phyloP scores from a whole-genome alignment of 352 stramenopile genomes.

The Pythium apleroticum region DNA sequence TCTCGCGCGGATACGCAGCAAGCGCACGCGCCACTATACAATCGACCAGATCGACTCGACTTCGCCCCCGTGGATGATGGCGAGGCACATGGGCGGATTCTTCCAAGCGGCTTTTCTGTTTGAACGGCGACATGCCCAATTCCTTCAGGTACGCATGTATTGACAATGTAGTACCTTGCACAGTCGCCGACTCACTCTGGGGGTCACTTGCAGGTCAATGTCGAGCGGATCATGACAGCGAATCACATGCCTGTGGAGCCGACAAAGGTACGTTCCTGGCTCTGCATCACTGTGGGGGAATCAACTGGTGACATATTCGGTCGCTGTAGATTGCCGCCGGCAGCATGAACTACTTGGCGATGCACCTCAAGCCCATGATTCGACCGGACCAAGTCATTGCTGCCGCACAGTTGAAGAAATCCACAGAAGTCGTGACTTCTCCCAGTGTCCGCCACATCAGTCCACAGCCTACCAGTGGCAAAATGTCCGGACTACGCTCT shows the following conservation, averaged over 20 bases:
- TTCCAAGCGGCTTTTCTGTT: conserved; percentile 51
- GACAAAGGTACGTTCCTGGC: conserved; percentile 30
- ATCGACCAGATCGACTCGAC: conserved; percentile 48
- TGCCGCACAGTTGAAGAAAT: background rate
- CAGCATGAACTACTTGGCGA: conserved; percentile 50
- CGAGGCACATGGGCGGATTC: conserved; percentile 58
- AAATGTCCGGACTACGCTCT: background rate
- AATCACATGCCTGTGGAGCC: conserved; percentile 25
- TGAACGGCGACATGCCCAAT: conserved; percentile 53
- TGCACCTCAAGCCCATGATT: conserved; percentile 36
- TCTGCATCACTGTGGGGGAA: background rate
- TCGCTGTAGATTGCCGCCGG: conserved; percentile 26
- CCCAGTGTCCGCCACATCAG: background rate
- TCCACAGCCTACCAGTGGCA: background rate
- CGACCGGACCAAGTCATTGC: conserved; percentile 51
- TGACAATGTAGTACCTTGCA: too few relatives aligned
- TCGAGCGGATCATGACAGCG: conserved; percentile 42
- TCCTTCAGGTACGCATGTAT: conserved; percentile 43
- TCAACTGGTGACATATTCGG: background rate
- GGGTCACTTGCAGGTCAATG: conserved; percentile 34
- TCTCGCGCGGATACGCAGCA: conserved; percentile 58
- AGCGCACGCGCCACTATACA: conserved; percentile 38
- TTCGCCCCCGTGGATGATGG: conserved; percentile 53
- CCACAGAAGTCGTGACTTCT: background rate
- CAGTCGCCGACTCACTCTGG: too few relatives aligned